A percentile compares a stretch with the other conserved stretches of the same genome.
Evolutionary conservation across 495 filamentous ascomycete species (phyloP).

Genomic region (Bathelium albidoporum): DNA sequence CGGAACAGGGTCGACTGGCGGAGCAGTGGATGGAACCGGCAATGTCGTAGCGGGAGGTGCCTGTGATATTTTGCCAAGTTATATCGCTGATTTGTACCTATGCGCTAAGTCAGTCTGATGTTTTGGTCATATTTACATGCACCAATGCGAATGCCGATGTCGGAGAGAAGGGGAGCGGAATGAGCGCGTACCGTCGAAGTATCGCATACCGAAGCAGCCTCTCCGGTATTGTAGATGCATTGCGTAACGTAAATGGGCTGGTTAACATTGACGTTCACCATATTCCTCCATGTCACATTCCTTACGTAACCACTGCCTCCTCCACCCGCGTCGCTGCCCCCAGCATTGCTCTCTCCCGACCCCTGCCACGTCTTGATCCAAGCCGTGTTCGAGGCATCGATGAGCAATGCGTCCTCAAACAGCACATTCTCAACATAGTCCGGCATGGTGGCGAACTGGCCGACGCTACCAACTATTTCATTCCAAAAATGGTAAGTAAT

Average conservation of each 20-base stretch:
- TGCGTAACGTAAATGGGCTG: conserved; percentile 49
- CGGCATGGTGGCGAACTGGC: conserved; percentile 9
- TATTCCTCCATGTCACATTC: conserved; percentile 35
- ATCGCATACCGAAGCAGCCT: conserved; percentile 36
- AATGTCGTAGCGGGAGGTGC: conserved; percentile 45
- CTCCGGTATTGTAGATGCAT: conserved; percentile 42
- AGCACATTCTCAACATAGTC: conserved; percentile 21
- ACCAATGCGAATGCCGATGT: background rate
- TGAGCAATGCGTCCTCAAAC: conserved; percentile 18
- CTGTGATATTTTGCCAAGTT: conserved; percentile 47
- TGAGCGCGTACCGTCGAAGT: conserved; percentile 36
- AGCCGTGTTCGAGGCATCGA: conserved; percentile 41
- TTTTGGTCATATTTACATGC: background rate
- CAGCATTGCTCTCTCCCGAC: conserved; percentile 16
- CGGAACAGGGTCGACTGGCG: conserved; percentile 37
- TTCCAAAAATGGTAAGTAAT: no score
- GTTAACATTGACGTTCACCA: conserved; percentile 46
- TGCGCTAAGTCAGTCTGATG: background rate
- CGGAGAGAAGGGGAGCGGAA: conserved; percentile 15
- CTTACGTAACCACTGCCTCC: conserved; percentile 17
- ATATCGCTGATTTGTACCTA: conserved; percentile 28
- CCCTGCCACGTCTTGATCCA: conserved; percentile 48
- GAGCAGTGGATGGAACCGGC: conserved; percentile 46
- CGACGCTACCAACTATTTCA: conserved; percentile 12
- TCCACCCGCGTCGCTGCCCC: conserved; percentile 33